Conservation (phyloP, 805 yeast species). For the Nakazawaea siamensis region DNA sequence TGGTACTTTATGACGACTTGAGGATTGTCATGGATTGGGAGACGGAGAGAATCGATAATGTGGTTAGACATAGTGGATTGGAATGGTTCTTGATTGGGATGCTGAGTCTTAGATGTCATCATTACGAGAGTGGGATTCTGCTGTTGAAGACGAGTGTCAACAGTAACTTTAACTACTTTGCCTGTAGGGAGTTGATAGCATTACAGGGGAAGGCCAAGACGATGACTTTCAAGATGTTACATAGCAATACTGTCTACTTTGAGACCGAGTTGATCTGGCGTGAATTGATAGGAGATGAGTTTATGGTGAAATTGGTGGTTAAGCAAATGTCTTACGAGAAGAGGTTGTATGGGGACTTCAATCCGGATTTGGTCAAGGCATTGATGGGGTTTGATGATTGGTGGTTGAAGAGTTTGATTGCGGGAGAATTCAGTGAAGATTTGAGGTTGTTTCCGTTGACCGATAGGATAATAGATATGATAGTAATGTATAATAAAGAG, state of each 20-base stretch:
- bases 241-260: constrained; percentile 13
- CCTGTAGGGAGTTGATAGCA: constrained; percentile 40
- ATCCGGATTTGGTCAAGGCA: constrained; percentile 31
- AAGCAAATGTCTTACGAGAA: constrained; percentile 52
- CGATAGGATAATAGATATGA: constrained; percentile 9
- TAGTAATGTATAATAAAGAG: constrained; percentile 4
- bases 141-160: constrained; percentile 46
- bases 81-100: constrained; percentile 73
- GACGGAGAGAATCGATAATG: constrained; percentile 17
- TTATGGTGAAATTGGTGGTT: constrained; percentile 32
- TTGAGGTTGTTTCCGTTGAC: constrained; percentile 7
- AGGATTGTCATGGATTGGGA: constrained; percentile 20
- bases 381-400: constrained; percentile 36
- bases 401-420: constrained; percentile 24
- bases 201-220: constrained; percentile 22
- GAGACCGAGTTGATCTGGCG: constrained; percentile 11
- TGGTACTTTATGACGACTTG: constrained; percentile 59
- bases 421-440: constrained; percentile 7
- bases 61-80: constrained; percentile 46
- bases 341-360: constrained; percentile 58
- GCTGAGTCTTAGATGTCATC: constrained; percentile 38
- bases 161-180: constrained; percentile 50
- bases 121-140: constrained; percentile 38
- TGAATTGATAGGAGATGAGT: constrained; percentile 22
- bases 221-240: constrained; percentile 19